Evolutionary conservation across 371 early-diverging fungal species (phyloP), one percentile per base, ranked within the genome.

Genomic region (Choanephora cucurbitarum): DNA sequence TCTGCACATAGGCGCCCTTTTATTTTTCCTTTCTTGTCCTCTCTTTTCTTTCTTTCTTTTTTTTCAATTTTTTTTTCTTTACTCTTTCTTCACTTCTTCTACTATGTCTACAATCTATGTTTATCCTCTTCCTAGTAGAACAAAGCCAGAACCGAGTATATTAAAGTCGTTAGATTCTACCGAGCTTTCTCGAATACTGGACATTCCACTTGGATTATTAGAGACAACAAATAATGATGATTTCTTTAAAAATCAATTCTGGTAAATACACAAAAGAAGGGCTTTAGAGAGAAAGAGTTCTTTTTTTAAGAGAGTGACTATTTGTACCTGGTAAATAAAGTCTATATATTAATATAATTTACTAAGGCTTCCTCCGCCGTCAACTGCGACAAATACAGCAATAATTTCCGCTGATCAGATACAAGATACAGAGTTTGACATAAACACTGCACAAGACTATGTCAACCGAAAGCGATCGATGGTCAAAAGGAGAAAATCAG

Each of bases 401-500:
- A 55, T 11, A 45, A 24, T 37, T 17, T 18, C 37, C 21, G 22
- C 45, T 14, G 21, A 28, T 14, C 22, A 52, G 17, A 32, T 49
- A 44, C n/a, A 33, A 18, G 13, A 19, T 19, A 60, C 68, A 51
- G 76, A 80, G 64, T 80, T 75, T 58, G 72, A 75, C 28, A 51
- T 65, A 24, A 72, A 72, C 58, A 53, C 74, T 19, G 63, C 68
- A 15, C 74, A 73, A 52, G 67, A 72, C 22, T 66, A 64, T 46
- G 69, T 69, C 7, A 64, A 69, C 22, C 66, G 69, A 51, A 52
- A 62, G 33, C 56, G 61, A 15, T 60, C 69, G 15, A 61, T 66
- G n/a, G 61, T 55, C 1, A 62, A 68, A 46, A 54, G 80, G 21
- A 63, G 83, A 13, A 69, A 69, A 54, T 79, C 80, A 5, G 69